These are phyloP conservation scores for Exophiala dermatitidis DNA, from an alignment of 2,329 filamentous ascomycete species.

Conservation along the genomic window DNA sequence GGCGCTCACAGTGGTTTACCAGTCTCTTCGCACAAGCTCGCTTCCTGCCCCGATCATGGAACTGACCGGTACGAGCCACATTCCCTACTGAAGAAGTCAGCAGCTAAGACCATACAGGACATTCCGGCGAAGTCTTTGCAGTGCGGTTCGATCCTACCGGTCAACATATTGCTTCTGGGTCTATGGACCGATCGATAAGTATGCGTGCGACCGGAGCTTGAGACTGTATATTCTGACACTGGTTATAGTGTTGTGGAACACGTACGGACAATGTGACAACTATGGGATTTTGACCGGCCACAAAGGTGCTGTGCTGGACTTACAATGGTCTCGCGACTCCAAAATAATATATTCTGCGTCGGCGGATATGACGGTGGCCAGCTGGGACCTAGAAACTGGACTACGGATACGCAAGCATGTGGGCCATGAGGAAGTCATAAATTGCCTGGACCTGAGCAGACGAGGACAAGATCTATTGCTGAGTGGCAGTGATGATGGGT, in stretches of 20 bases:
- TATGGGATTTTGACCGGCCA: conserved; percentile 85
- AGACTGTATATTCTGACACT: background rate
- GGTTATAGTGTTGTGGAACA: conserved; percentile 75
- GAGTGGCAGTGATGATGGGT: conserved; percentile 88
- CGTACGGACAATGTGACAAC: conserved; percentile 88
- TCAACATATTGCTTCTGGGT: conserved; percentile 83
- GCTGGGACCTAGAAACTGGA: conserved; percentile 92
- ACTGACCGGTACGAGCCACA: conserved; percentile 60
- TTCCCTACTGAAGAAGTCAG: background rate
- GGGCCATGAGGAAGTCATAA: conserved; percentile 94
- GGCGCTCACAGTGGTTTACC: conserved; percentile 25
- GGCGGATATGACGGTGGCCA: conserved; percentile 85
- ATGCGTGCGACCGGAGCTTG: conserved; percentile 32
- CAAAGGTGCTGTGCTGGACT: conserved; percentile 80
- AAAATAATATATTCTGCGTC: conserved; percentile 85
- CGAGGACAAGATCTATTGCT: conserved; percentile 85
- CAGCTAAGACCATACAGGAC: conserved; percentile 37
- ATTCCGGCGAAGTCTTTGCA: conserved; percentile 77
- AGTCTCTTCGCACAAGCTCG: conserved; percentile 73
- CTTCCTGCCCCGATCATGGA: conserved; percentile 93
- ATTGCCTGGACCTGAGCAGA: conserved; percentile 78
- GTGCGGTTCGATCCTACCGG: conserved; percentile 85
- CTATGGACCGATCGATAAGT: conserved; percentile 90
- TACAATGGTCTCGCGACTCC: conserved; percentile 96
- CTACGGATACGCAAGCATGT: conserved; percentile 82